phyloP scores from a whole-genome alignment of 2,329 filamentous ascomycete species.

The Botrytis fragariae region DNA sequence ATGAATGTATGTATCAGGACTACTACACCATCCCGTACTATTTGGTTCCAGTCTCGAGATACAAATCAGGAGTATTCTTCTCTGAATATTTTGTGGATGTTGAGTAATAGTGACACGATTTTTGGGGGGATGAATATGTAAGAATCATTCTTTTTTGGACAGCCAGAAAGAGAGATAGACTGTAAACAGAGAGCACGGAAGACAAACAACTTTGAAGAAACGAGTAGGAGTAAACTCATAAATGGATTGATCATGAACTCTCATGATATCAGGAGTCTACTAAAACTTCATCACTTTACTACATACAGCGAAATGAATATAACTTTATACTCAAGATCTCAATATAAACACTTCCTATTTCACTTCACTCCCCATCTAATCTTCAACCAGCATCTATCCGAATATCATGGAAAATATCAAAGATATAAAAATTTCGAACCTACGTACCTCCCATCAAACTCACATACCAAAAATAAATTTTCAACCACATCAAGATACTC shows the following conservation, averaged over 20 bases:
- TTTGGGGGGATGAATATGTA: too few relatives aligned
- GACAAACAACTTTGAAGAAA: too few relatives aligned
- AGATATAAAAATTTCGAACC: background rate
- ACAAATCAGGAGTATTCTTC: background rate
- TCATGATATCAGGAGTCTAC: background rate
- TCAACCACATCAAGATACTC: background rate
- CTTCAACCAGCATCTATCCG: background rate
- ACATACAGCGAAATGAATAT: accelerated
- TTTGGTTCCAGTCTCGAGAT: accelerated
- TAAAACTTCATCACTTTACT: background rate
- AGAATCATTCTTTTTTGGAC: too few relatives aligned
- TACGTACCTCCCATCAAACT: background rate
- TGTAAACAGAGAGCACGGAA: too few relatives aligned
- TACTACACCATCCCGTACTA: background rate
- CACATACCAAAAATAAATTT: background rate
- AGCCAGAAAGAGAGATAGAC: background rate
- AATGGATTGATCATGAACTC: background rate
- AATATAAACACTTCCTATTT: too few relatives aligned
- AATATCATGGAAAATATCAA: background rate
- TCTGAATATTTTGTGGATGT: accelerated
- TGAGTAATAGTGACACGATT: too few relatives aligned
- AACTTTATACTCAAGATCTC: background rate
- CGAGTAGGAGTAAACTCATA: too few relatives aligned
- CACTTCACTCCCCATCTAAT: too few relatives aligned
- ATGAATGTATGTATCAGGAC: background rate